A percentile compares a stretch with the other conserved stretches of the same genome.
phyloP scores from a whole-genome alignment of 148 eudicot species.

The Cornus kousa region DNA sequence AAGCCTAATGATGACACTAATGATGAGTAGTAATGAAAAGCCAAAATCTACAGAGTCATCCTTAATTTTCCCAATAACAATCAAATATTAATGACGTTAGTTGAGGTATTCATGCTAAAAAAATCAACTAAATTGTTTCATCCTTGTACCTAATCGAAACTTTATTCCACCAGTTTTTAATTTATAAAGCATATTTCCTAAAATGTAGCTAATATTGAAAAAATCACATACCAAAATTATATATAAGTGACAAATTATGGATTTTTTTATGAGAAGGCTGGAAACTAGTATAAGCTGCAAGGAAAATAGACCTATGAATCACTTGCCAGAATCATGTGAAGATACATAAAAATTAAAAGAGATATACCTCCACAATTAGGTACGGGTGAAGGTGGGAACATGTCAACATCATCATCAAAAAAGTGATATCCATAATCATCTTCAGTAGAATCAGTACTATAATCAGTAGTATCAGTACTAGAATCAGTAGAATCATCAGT shows the following conservation, averaged over 20 bases:
- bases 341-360: not conserved
- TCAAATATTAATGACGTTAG: not conserved
- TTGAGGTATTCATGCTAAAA: too few relatives aligned
- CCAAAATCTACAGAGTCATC: not conserved
- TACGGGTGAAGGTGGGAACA: constrained; percentile 47
- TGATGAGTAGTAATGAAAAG: not conserved
- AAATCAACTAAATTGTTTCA: not conserved
- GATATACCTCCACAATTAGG: constrained; percentile 80
- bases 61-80: not conserved
- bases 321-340: not conserved
- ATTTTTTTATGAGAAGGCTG: not conserved
- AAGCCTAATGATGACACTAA: not conserved
- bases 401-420: constrained; percentile 33
- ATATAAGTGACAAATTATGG: too few relatives aligned
- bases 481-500: constrained; percentile 42
- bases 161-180: not conserved
- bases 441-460: constrained; percentile 24
- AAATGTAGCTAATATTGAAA: constrained; percentile 1
- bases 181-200: not conserved
- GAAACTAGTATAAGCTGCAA: not conserved
- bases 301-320: not conserved
- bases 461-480: constrained; percentile 39
- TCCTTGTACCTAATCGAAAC: not conserved
- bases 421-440: constrained; percentile 39
- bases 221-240: not conserved